Evolutionary conservation across 345 rosid genomes (phyloP).

Genomic region (Gossypium mustelinum): DNA sequence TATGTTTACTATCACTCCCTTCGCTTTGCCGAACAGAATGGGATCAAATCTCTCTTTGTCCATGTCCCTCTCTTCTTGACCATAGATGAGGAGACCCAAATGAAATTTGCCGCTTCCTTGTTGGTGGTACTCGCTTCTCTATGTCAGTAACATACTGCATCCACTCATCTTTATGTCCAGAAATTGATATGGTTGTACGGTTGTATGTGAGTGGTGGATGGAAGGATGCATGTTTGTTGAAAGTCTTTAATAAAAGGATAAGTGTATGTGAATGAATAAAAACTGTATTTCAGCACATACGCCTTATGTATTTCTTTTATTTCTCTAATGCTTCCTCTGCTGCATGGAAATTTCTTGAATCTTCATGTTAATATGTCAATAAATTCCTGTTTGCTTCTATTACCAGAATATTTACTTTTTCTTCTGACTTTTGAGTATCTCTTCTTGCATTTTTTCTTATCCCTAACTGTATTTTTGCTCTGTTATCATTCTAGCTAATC

Average conservation of each 20-base stretch:
- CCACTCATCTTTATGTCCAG: constrained; percentile 18
- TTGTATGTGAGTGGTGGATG: constrained; percentile 16
- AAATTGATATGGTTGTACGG: constrained; percentile 10
- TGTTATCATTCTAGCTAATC: too few relatives aligned
- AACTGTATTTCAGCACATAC: constrained; percentile 16
- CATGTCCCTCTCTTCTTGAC: constrained; percentile 94
- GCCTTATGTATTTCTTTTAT: constrained; percentile 19
- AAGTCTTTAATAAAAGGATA: constrained; percentile 30
- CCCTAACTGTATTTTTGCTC: neutral
- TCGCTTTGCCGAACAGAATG: constrained; percentile 78
- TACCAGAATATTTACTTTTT: neutral
- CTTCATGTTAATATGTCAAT: constrained; percentile 18
- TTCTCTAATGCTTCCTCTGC: neutral
- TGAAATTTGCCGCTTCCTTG: constrained; percentile 75
- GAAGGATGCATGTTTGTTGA: constrained; percentile 17
- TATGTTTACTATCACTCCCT: constrained; percentile 94
- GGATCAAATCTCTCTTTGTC: constrained; percentile 75
- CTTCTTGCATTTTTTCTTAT: neutral
- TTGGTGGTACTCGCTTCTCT: constrained; percentile 58
- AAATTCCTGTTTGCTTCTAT: neutral
- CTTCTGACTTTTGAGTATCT: neutral
- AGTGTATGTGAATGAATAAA: constrained; percentile 23
- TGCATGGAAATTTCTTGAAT: constrained; percentile 9
- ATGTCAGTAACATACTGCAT: constrained; percentile 33
- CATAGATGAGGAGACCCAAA: constrained; percentile 83